Evolutionary conservation across 2,329 filamentous ascomycete genomes (phyloP).

Genomic region (Aspergillus phoenicis): DNA sequence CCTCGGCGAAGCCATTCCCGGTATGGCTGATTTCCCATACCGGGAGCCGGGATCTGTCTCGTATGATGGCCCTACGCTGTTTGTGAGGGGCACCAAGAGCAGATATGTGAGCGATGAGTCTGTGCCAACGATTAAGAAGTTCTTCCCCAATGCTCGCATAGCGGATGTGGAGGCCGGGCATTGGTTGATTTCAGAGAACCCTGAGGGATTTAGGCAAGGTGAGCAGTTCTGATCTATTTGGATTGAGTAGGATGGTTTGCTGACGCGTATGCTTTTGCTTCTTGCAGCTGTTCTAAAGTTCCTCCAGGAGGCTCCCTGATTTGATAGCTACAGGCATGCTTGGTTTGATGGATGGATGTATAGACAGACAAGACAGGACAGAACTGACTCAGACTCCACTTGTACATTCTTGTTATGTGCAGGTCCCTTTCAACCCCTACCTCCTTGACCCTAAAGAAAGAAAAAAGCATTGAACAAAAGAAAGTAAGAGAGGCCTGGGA

Average conservation of each 20-base stretch:
- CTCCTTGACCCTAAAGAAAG: not conserved
- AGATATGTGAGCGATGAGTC: constrained; percentile 45
- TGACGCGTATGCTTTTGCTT: not conserved
- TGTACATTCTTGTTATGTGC: constrained; percentile 1
- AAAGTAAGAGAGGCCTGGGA: too few relatives aligned
- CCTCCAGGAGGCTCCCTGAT: constrained; percentile 27
- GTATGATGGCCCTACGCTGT: constrained; percentile 77
- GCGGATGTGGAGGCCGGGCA: constrained; percentile 47
- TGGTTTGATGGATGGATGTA: not conserved
- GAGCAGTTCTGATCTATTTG: constrained; percentile 15
- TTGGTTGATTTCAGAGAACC: constrained; percentile 50
- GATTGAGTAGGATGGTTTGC: not conserved
- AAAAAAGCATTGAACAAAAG: not conserved
- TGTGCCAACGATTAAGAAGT: constrained; percentile 43
- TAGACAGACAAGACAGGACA: not conserved
- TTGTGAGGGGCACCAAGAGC: constrained; percentile 59
- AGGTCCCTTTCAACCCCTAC: not conserved
- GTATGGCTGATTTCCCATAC: constrained; percentile 89
- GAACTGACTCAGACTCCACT: not conserved
- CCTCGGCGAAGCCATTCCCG: constrained; percentile 67
- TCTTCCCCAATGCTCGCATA: constrained; percentile 46
- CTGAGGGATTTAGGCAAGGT: constrained; percentile 46
- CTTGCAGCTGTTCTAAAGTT: constrained; percentile 38
- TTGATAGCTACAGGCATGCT: not conserved
- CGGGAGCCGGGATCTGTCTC: constrained; percentile 67